Evolutionary conservation across 2,329 filamentous ascomycete species (phyloP).

Genomic region (Xylariaceae sp.): DNA sequence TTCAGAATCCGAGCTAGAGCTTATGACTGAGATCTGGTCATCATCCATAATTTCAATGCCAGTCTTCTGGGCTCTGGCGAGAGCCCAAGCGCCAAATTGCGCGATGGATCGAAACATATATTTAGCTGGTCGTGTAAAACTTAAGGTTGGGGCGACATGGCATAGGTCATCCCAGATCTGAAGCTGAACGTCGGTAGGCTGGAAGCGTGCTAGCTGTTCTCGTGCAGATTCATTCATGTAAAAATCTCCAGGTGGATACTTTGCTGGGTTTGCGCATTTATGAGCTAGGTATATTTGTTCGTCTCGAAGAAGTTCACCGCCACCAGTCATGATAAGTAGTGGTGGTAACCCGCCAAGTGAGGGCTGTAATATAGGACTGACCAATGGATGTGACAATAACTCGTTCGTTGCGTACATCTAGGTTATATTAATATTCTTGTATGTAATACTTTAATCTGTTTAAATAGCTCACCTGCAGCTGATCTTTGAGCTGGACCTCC

Average conservation of each 20-base stretch:
- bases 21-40: slow-evolving; percentile 75
- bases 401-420: slow-evolving; percentile 81
- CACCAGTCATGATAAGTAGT: slow-evolving; percentile 83
- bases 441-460: not conserved
- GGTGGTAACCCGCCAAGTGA: slow-evolving; percentile 90
- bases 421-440: slow-evolving; percentile 26
- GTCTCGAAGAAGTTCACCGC: slow-evolving; percentile 86
- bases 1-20: slow-evolving; percentile 53
- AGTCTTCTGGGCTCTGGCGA: slow-evolving; percentile 80
- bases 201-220: slow-evolving; percentile 67
- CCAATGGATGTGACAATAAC: slow-evolving; percentile 82
- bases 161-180: slow-evolving; percentile 97
- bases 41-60: slow-evolving; percentile 84
- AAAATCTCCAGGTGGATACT: slow-evolving; percentile 72
- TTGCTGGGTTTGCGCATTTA: slow-evolving; percentile 83
- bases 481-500: slow-evolving; percentile 78
- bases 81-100: slow-evolving; percentile 91
- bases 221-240: slow-evolving; percentile 68
- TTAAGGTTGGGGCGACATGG: slow-evolving; percentile 90
- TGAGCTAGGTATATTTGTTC: slow-evolving; percentile 96
- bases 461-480: slow-evolving; percentile 74
- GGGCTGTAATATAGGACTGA: slow-evolving; percentile 87
- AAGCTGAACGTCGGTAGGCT: slow-evolving; percentile 87
- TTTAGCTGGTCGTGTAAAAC: slow-evolving; percentile 94
- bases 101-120: slow-evolving; percentile 93